A percentile compares a stretch with the other conserved stretches of the same genome.
These are phyloP conservation scores for Ananas comosus DNA, from an alignment of 176 grass and related monocot genomes.

Conservation along the genomic window DNA sequence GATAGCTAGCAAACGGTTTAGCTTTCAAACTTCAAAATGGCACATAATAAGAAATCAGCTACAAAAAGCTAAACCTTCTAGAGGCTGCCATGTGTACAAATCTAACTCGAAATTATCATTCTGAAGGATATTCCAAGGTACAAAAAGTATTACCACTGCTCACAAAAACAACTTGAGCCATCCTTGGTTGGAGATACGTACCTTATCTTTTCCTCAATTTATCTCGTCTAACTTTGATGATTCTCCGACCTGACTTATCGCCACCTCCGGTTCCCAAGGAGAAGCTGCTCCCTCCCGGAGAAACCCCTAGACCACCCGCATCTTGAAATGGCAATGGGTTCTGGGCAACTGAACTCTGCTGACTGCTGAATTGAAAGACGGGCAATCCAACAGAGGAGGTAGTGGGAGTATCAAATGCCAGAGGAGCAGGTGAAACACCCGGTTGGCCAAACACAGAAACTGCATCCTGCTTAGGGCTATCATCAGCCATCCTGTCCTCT, in stretches of 20 bases:
- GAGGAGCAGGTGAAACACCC: conserved; percentile 8
- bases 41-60: too few species aligned
- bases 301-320: conserved; percentile 7
- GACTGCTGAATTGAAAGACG: conserved; percentile 12
- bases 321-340: conserved; percentile 7
- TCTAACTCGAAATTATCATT: too few species aligned
- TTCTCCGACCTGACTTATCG: conserved; percentile 11
- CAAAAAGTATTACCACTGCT: too few species aligned
- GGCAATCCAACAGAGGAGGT: neutral
- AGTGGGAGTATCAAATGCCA: too few species aligned
- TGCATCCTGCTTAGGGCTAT: conserved; percentile 1
- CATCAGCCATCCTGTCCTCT: conserved; percentile 24
- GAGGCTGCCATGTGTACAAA: too few species aligned
- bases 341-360: conserved; percentile 7
- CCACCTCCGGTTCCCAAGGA: conserved; percentile 8
- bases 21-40: too few species aligned
- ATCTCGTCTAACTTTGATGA: conserved; percentile 17
- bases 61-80: too few species aligned
- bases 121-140: too few species aligned
- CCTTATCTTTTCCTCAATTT: conserved; percentile 12
- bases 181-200: too few species aligned
- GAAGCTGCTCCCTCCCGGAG: conserved; percentile 16
- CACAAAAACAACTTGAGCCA: too few species aligned
- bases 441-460: conserved; percentile 12
- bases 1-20: too few species aligned